phyloP scores from a whole-genome alignment of 768 basidiomycete genomes.

The Dentipellis sp. region DNA sequence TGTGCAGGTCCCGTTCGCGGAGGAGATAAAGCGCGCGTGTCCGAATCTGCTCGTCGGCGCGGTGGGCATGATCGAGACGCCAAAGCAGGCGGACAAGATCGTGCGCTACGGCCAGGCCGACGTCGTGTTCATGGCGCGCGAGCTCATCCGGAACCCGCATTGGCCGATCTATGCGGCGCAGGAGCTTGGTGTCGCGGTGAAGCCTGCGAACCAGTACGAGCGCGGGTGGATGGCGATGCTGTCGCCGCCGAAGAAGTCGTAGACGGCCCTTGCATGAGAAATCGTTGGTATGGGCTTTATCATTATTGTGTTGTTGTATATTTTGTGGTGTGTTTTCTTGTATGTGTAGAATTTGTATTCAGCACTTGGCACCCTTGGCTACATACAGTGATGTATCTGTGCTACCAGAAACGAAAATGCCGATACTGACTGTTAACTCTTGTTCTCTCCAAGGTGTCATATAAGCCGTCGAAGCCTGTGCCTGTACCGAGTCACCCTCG shows the following conservation, averaged over 20 bases:
- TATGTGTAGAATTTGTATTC: no score
- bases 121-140: constrained; percentile 57
- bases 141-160: constrained; percentile 56
- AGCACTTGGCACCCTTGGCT: no score
- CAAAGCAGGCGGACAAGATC: constrained; percentile 48
- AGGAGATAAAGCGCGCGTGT: constrained; percentile 49
- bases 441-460: no score
- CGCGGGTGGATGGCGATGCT: constrained; percentile 40
- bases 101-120: constrained; percentile 62
- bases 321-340: no score
- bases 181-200: constrained; percentile 53
- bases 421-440: no score
- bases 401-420: no score
- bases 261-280: no score
- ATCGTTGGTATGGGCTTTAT: no score
- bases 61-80: constrained; percentile 67
- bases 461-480: no score
- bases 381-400: no score
- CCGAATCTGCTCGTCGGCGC: constrained; percentile 47
- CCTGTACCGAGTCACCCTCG: no score
- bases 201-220: constrained; percentile 67
- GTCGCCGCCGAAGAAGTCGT: constrained; percentile 10
- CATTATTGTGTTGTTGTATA: no score
- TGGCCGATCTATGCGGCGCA: constrained; percentile 56
- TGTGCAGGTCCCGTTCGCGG: constrained; percentile 56